phyloP scores from a whole-genome alignment of 108 stramenopile species.

The Asterionellopsis glacialis region DNA sequence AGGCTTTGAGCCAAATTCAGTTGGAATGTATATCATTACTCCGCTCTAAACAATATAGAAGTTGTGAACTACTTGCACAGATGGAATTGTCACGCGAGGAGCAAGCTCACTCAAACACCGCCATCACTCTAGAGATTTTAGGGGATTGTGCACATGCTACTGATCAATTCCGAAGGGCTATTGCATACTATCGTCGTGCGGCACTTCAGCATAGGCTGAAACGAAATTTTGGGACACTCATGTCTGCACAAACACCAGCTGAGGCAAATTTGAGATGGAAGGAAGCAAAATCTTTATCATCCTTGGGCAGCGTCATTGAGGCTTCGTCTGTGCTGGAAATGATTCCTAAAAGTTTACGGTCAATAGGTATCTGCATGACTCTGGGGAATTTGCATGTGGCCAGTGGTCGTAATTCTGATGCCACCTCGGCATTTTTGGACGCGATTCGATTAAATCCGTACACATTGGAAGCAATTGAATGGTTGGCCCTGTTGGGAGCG shows the following conservation, averaged over 20 bases:
- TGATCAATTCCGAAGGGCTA: constrained; percentile 49
- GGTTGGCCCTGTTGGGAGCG: constrained; percentile 37
- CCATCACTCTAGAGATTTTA: constrained; percentile 45
- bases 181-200: constrained; percentile 54
- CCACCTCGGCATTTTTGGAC: constrained; percentile 46
- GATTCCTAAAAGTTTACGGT: constrained; percentile 37
- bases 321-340: constrained; percentile 66
- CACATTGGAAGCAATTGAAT: constrained; percentile 63
- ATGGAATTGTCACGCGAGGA: constrained; percentile 50
- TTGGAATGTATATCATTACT: constrained; percentile 45
- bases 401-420: constrained; percentile 40
- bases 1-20: constrained; percentile 36
- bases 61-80: constrained; percentile 65
- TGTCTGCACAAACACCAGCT: constrained; percentile 2
- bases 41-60: constrained; percentile 52
- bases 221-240: not conserved
- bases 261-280: constrained; percentile 55
- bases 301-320: constrained; percentile 59
- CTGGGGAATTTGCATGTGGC: constrained; percentile 60
- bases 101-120: constrained; percentile 3
- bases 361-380: constrained; percentile 58
- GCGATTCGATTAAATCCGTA: constrained; percentile 59
- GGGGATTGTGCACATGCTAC: constrained; percentile 61
- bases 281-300: constrained; percentile 66
- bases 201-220: constrained; percentile 3